Base-by-base conservation (phyloP, 495 filamentous ascomycete genomes). In the Xylaria cubensis region DNA sequence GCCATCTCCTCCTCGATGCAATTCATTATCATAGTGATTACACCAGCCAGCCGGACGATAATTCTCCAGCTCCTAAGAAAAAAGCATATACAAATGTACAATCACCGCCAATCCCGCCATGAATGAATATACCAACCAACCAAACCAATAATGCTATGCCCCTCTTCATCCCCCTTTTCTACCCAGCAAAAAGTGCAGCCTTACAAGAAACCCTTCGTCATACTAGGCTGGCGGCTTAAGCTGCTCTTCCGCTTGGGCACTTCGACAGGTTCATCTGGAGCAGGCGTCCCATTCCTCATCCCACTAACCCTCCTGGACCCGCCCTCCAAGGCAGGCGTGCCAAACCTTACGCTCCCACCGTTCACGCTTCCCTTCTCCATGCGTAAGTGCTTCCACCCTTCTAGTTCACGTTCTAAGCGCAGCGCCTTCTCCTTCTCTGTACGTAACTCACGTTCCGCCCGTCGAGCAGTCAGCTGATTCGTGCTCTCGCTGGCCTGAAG, bases 351-450 rank as follows among this genome's bases (percentile, higher is more conserved):
- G 62, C 76, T 82, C 4, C 79, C 78, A 63, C 78, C 75, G 44
- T 78, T 73, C 56, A 73, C 77, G 58, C 70, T 77, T 10, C 82
- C 83, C 78, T 83, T 86, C 77, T 95, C 93, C 73, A 90, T 83
- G 55, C 93, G 85, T 44, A 94, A 79, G 15, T 85, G 88, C 76
- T 95, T 97, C 91, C 92, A 94, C 2, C 90, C 90, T 73, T 97
- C 95, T 10, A 98, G 79, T 82, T 99, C 96, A 29, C 94, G 87
- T 80, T 98, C 96, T 41, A 98, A 80, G n/a, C 90, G 83, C 62
- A 97, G 80, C 3, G 85, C 86, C 80, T 93, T 95, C 82, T 98
- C 97, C 21, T 86, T 89, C 82, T 98, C 97, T 79, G 98, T 94
- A 24, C 94, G 87, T 21, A 97, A 84, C 74, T 98, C 96, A 24